Conservation (phyloP, 1,139 yeast species). For the Saccharomycopsis hybrid region DNA sequence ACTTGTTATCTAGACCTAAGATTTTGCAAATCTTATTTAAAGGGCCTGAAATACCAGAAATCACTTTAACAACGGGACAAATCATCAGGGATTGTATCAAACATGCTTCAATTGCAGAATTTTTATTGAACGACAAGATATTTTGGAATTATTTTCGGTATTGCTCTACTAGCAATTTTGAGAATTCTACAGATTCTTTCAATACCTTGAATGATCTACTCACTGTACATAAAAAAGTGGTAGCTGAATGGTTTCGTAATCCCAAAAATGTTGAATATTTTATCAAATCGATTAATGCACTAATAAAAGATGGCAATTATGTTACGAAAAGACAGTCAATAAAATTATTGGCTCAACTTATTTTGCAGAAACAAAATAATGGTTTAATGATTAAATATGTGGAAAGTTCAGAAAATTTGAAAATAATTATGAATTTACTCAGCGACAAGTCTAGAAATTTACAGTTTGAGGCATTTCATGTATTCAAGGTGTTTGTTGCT, state of each 20-base stretch:
- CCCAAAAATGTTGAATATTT: constrained; percentile 47
- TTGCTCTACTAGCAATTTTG: constrained; percentile 72
- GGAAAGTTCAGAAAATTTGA: constrained; percentile 73
- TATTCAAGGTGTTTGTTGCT: constrained; percentile 89
- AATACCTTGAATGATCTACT: constrained; percentile 67
- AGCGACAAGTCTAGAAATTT: constrained; percentile 86
- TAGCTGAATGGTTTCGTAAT: constrained; percentile 58
- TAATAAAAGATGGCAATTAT: constrained; percentile 73
- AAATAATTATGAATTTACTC: constrained; percentile 76
- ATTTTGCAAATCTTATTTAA: constrained; percentile 55
- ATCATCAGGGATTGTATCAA: constrained; percentile 83
- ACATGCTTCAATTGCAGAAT: constrained; percentile 62
- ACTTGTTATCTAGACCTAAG: constrained; percentile 61
- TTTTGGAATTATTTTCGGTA: constrained; percentile 83
- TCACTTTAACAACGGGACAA: constrained; percentile 68
- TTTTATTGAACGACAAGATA: constrained; percentile 47
- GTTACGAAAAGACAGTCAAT: constrained; percentile 91
- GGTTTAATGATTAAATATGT: constrained; percentile 70
- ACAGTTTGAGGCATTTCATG: constrained; percentile 86
- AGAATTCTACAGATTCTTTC: constrained; percentile 85
- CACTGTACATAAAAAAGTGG: constrained; percentile 61
- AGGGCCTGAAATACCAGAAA: constrained; percentile 67
- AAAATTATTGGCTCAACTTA: constrained; percentile 66
- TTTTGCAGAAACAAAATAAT: constrained; percentile 70
- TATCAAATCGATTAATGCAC: constrained; percentile 53